Evolutionary conservation across 1,284 basidiomycete species (phyloP).

Genomic region (Leccinum brunneo-olivaceum): DNA sequence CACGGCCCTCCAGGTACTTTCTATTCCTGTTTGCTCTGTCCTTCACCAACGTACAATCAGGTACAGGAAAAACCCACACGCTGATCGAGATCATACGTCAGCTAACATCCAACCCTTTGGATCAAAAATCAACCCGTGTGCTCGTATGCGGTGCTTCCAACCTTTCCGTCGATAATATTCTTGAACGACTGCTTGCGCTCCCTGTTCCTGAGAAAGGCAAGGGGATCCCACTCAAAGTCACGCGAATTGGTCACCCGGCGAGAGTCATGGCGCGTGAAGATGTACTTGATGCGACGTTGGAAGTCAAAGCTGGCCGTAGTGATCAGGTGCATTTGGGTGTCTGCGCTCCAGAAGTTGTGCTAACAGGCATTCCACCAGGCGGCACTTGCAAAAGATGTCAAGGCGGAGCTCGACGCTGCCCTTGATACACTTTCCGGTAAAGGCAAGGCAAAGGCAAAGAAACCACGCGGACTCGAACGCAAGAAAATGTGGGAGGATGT

Average conservation of each 20-base stretch:
- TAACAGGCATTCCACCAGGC: conserved; percentile 38
- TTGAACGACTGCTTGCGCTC: conserved; percentile 71
- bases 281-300: conserved; percentile 78
- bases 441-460: conserved; percentile 75
- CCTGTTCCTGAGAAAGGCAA: conserved; percentile 36
- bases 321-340: conserved; percentile 52
- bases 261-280: conserved; percentile 72
- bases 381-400: conserved; percentile 78
- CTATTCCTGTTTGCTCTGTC: not conserved
- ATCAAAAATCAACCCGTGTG: conserved; percentile 47
- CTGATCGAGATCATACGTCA: conserved; percentile 88
- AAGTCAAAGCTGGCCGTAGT: conserved; percentile 75
- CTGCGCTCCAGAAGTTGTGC: not conserved
- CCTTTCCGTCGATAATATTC: conserved; percentile 85
- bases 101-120: conserved; percentile 46
- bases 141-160: conserved; percentile 91
- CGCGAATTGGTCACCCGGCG: conserved; percentile 89
- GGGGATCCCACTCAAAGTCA: conserved; percentile 49
- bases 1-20: conserved; percentile 85
- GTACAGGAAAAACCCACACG: conserved; percentile 90
- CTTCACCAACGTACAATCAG: conserved; percentile 30
- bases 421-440: conserved; percentile 67
- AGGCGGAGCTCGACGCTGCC: conserved; percentile 70
- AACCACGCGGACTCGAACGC: conserved; percentile 69
- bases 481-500: conserved; percentile 91